These are phyloP conservation scores for Macrolepiota dolichaula DNA, from an alignment of 768 basidiomycete genomes.

Conservation along the genomic window DNA sequence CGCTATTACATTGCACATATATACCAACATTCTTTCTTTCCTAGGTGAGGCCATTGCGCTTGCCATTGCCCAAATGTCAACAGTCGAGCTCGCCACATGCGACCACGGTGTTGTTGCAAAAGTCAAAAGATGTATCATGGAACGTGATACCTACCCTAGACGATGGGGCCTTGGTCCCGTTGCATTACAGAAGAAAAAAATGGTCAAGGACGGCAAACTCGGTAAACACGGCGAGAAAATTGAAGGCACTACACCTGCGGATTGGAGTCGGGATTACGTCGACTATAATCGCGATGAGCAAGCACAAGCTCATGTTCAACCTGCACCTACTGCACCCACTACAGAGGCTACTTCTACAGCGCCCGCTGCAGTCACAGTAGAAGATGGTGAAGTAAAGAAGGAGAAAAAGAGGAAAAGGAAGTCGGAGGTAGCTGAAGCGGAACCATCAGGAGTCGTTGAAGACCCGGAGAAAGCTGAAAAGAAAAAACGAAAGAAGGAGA, in stretches of 20 bases:
- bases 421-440: slow-evolving; percentile 48
- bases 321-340: slow-evolving; percentile 22
- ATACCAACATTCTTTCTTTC: slow-evolving; percentile 4
- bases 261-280: slow-evolving; percentile 91
- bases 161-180: slow-evolving; percentile 99
- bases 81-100: slow-evolving; percentile 95
- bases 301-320: not conserved
- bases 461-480: slow-evolving; percentile 52
- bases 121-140: slow-evolving; percentile 99
- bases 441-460: slow-evolving; percentile 36
- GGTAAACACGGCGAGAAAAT: slow-evolving; percentile 93
- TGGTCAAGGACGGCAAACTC: slow-evolving; percentile 97
- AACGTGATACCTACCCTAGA: slow-evolving; percentile 95
- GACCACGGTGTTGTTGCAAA: slow-evolving; percentile 99
- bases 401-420: slow-evolving; percentile 89
- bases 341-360: slow-evolving; percentile 21
- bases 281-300: slow-evolving; percentile 77
- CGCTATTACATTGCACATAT: slow-evolving; percentile 4
- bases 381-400: slow-evolving; percentile 40
- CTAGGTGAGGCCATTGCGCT: slow-evolving; percentile 90
- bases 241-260: slow-evolving; percentile 81
- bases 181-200: slow-evolving; percentile 95
- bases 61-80: slow-evolving; percentile 96
- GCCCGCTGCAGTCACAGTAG: slow-evolving; percentile 16
- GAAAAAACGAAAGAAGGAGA: slow-evolving; percentile 61